A percentile compares a stretch with the other conserved stretches of the same genome.
phyloP scores from a whole-genome alignment of 805 yeast genomes.

The Candida sithepensis region DNA sequence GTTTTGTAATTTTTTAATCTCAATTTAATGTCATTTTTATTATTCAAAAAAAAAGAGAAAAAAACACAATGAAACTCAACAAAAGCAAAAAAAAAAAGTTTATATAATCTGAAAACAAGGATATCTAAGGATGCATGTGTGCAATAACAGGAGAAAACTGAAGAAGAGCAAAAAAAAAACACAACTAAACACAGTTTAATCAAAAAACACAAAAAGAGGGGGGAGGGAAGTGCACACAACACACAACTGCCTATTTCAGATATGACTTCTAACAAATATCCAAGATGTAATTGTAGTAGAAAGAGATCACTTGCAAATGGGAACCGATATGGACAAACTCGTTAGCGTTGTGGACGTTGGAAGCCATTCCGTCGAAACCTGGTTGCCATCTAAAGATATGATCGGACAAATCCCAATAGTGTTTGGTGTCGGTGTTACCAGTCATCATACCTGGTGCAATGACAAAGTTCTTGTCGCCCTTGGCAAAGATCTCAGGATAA shows the following conservation, averaged over 20 bases:
- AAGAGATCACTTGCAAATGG: constrained; percentile 54
- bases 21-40: too few species aligned
- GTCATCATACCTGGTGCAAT: constrained; percentile 50
- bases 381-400: constrained; percentile 58
- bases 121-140: too few species aligned
- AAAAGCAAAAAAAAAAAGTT: too few species aligned
- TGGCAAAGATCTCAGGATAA: constrained; percentile 24
- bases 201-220: background rate
- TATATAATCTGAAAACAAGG: too few species aligned
- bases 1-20: too few species aligned
- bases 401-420: constrained; percentile 53
- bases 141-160: background rate
- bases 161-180: background rate
- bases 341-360: constrained; percentile 56
- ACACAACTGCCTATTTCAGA: background rate
- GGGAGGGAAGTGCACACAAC: too few species aligned
- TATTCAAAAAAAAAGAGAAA: too few species aligned
- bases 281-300: constrained; percentile 46
- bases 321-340: constrained; percentile 49
- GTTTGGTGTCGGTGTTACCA: constrained; percentile 61
- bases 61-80: too few species aligned
- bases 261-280: constrained; percentile 5
- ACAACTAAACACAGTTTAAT: background rate
- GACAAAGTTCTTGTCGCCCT: constrained; percentile 2
- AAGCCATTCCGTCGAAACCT: constrained; percentile 24